Base-by-base conservation (phyloP, 164 flowering plant species). In the Stephania cephalantha region DNA sequence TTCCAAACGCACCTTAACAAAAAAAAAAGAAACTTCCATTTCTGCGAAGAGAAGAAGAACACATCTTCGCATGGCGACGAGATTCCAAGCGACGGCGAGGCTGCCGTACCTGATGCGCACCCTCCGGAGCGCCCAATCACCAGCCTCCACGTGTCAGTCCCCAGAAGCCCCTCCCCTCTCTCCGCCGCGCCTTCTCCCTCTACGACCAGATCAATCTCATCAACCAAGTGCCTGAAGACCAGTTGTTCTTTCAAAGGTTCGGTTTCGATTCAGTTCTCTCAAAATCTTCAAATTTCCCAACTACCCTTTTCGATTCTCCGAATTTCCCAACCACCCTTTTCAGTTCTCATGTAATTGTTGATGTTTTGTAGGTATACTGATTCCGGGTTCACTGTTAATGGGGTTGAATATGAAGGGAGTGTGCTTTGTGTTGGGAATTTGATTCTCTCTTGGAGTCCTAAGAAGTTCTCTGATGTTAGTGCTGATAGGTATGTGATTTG, bases 151-250 rank as follows among this genome's bases (percentile, higher is more conserved):
- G 63, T 55, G 63, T 55, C 63, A 9, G 13, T n/a, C 63, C 15
- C 6, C 75, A 58, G 30, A 79, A 64, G 31, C 78, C 81, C 6
- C 78, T 94, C 69, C 96, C 93, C 5, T 94, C 94, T 18, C 92
- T 92, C 52, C 71, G 97, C 67, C 90, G 97, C 30, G 91, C 97
- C 29, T 94, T 94, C 80, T 94, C 98, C 73, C 93, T 92, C 73
- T 92, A 92, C 81, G 98, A 95, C 83, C 97, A 95, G 83, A 92
- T 91, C 87, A 95, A 92, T 81, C 91, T 91, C 85, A 92, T 92
- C 75, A 89, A 92, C 78, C 86, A 88, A 10, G 89, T 92, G 67
- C 95, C 97, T 55, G 94, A 92, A 1, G 97, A 91, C 71, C 98
- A 91, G 81, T 88, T 95, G 69, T 95, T 94, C 63, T 95, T 95